Base-by-base conservation (phyloP, 371 early-diverging fungal species). In the Apophysomyces trapeziformis region DNA sequence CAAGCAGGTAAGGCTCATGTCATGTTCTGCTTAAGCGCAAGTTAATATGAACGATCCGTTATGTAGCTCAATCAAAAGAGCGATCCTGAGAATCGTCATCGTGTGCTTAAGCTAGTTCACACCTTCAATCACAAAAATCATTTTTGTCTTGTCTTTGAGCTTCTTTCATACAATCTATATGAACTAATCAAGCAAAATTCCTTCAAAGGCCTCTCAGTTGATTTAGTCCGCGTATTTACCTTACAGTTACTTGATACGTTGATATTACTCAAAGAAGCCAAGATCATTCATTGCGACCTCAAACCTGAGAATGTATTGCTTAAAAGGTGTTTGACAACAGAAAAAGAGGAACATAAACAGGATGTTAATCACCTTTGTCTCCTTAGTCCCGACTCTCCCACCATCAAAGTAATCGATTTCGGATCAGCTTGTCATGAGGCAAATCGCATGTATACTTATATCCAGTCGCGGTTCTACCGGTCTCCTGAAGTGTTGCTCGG, bases 381-480 rank as follows among this genome's bases (percentile, higher is more conserved):
- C 47, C 4, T 8, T 50, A 90, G 92, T 65, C 81, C 91, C 68
- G 89, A 93, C 64, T 90, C 90, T 14, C 90, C 96, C 0, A 86
- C 90, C 7, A 89, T 99, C 73, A 99, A 99, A 78, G 95, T 99
- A 14, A 98, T 99, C 66, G 99, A 99, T 84, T 99, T 99, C 85
- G 99, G 99, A 26, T 96, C 96, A 1, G 96, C 99, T 0, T 96
- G 97, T 70, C 92, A 92, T 66, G 95, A 94, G 70, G 90, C 92
- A 59, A 91, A 95, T 64, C 92, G 93, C 0, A 89, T 93, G 5
- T 95, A 95, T 72, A 96, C 97, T 4, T 99, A 99, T 79, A 98
- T 99, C 61, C 99, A 99, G 75, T 96, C 96, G 1, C 90, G 99
- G 37, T 99, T 97, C 78, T 99, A 99, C 69, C 88, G 99, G 57